Percentiles rank a stretch among this genome's conserved stretches.
Conservation (phyloP, 1,139 yeast genomes). For the Diutina sp. region DNA sequence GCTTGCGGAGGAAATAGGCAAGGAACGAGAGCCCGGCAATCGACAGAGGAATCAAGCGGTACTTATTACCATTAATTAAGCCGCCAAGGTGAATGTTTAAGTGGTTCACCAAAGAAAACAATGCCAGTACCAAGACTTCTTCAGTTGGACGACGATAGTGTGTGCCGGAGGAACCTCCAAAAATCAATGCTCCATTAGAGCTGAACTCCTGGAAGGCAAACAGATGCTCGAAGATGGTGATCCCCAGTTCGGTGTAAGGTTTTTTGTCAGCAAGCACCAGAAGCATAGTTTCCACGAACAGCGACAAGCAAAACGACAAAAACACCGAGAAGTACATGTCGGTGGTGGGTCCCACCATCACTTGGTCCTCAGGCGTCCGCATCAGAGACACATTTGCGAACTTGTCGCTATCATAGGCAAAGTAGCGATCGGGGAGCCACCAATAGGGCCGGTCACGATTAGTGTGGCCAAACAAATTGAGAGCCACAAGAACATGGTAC, state of each 20-base stretch:
- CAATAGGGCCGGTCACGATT: not conserved
- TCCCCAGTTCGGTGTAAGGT: slow-evolving; percentile 55
- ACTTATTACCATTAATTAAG: slow-evolving; percentile 34
- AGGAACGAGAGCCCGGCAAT: slow-evolving; percentile 40
- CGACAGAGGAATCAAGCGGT: slow-evolving; percentile 50
- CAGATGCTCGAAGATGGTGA: slow-evolving; percentile 64
- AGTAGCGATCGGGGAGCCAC: slow-evolving; percentile 7
- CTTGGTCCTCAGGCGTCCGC: slow-evolving; percentile 18
- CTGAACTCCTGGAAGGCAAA: slow-evolving; percentile 63
- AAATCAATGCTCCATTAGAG: slow-evolving; percentile 21
- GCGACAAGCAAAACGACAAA: slow-evolving; percentile 46
- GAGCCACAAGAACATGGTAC: not conserved
- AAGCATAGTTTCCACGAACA: slow-evolving; percentile 58
- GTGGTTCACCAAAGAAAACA: slow-evolving; percentile 43
- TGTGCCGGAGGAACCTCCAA: slow-evolving; percentile 10
- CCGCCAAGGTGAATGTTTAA: slow-evolving; percentile 47
- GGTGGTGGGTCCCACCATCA: slow-evolving; percentile 38
- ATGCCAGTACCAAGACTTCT: slow-evolving; percentile 37
- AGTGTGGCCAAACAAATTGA: not conserved
- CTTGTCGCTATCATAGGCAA: slow-evolving; percentile 21
- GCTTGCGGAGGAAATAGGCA: slow-evolving; percentile 24
- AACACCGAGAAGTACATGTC: slow-evolving; percentile 55
- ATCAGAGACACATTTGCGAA: slow-evolving; percentile 18
- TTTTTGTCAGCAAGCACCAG: slow-evolving; percentile 45
- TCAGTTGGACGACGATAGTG: slow-evolving; percentile 30